Evolutionary conservation across 2,329 filamentous ascomycete species (phyloP).

Genomic region (Alternaria alternata): DNA sequence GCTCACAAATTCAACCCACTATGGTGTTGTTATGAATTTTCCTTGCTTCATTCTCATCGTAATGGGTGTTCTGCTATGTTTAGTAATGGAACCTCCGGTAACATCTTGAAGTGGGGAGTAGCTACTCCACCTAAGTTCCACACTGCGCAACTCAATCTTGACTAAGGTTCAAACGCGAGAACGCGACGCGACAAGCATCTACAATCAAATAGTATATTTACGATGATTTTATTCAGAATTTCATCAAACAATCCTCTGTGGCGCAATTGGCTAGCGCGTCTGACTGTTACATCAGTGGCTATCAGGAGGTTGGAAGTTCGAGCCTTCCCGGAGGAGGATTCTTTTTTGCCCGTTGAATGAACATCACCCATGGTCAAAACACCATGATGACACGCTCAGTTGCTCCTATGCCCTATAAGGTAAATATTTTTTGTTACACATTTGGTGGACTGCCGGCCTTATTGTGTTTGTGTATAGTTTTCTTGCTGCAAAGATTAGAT

Average conservation of each 20-base stretch:
- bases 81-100: not conserved
- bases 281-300: slow-evolving; percentile 62
- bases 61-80: not conserved
- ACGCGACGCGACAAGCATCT: too few relatives aligned
- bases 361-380: too few relatives aligned
- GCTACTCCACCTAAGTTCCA: not conserved
- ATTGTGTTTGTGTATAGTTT: too few relatives aligned
- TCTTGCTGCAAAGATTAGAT: too few relatives aligned
- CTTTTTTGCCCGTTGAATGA: not conserved
- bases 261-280: slow-evolving; percentile 66
- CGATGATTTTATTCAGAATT: too few relatives aligned
- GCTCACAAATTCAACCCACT: rapidly evolving
- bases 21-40: rapidly evolving
- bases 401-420: too few relatives aligned
- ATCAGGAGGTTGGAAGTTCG: slow-evolving; percentile 37
- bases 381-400: too few relatives aligned
- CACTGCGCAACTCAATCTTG: too few relatives aligned
- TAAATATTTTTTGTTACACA: too few relatives aligned
- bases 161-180: too few relatives aligned
- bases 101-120: not conserved
- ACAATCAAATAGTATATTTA: too few relatives aligned
- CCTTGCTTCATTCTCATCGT: not conserved
- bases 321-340: slow-evolving; percentile 35
- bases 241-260: slow-evolving; percentile 39
- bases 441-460: too few relatives aligned